These are phyloP conservation scores for Fusarium devonianum DNA, from an alignment of 2,329 filamentous ascomycete species.

Conservation along the genomic window DNA sequence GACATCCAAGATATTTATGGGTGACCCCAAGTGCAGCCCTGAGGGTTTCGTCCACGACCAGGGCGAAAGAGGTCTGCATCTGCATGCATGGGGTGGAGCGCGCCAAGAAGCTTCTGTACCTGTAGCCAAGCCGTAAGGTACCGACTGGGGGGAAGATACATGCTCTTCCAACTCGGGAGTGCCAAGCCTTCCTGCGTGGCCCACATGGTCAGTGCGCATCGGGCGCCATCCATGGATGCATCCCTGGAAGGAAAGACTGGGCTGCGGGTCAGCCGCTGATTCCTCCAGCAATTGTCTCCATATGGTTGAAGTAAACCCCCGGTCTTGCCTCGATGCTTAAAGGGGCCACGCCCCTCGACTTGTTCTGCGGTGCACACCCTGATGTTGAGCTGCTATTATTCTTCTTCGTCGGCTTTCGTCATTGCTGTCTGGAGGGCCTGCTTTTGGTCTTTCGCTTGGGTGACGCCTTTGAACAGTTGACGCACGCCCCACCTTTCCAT, in stretches of 20 bases:
- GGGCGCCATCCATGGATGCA: conserved; percentile 8
- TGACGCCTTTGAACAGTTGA: too few species aligned
- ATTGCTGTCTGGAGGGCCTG: too few species aligned
- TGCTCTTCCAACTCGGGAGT: neutral
- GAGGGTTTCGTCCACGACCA: neutral
- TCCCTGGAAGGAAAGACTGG: neutral
- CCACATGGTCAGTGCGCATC: conserved; percentile 26
- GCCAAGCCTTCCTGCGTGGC: conserved; percentile 19
- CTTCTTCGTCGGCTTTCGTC: too few species aligned
- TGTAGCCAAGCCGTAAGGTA: neutral
- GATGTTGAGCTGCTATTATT: too few species aligned
- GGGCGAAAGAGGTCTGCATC: neutral
- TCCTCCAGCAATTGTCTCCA: conserved; percentile 8
- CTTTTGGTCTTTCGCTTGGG: too few species aligned
- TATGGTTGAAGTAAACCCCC: conserved; percentile 4
- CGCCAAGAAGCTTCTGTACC: conserved; percentile 13
- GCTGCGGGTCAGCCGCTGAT: conserved; percentile 28
- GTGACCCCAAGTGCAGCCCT: conserved; percentile 1
- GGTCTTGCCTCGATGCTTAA: neutral
- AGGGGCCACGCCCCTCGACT: too few species aligned
- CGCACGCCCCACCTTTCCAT: conserved; percentile 8
- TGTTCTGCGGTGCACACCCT: too few species aligned
- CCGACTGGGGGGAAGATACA: conserved; percentile 3
- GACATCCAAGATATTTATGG: neutral
- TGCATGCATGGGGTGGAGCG: too few species aligned